These are phyloP conservation scores for Salix purpurea DNA, from an alignment of 345 rosid genomes.

Conservation along the genomic window DNA sequence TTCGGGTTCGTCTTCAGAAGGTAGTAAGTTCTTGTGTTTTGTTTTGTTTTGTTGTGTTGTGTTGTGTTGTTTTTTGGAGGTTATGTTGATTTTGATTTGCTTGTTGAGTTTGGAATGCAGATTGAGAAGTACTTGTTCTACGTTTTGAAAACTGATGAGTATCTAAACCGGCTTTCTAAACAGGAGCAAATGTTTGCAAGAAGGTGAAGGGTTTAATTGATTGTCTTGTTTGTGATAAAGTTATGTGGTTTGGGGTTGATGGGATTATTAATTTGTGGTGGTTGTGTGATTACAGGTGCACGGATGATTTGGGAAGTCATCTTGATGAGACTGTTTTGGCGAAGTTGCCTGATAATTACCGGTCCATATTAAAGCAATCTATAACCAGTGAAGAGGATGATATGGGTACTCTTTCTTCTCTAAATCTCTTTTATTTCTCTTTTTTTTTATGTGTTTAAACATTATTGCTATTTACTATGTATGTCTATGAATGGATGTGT, in stretches of 20 bases:
- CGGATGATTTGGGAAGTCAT: slow-evolving; percentile 18
- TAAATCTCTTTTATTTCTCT: background rate
- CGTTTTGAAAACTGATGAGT: slow-evolving; percentile 46
- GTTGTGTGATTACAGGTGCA: slow-evolving; percentile 37
- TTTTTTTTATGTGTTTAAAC: background rate
- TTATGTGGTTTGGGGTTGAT: background rate
- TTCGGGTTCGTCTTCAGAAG: slow-evolving; percentile 81
- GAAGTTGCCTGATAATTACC: slow-evolving; percentile 76
- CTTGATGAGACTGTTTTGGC: slow-evolving; percentile 49
- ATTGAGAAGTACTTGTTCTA: slow-evolving; percentile 76
- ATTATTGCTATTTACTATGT: background rate
- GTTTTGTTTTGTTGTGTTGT: background rate
- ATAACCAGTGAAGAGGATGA: slow-evolving; percentile 72
- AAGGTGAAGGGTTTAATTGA: slow-evolving; percentile 37
- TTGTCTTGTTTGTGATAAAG: background rate
- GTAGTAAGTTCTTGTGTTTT: slow-evolving; percentile 23
- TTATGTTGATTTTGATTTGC: background rate
- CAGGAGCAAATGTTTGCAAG: slow-evolving; percentile 57
- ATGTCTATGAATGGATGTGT: background rate
- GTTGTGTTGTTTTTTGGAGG: background rate
- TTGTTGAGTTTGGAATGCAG: slow-evolving; percentile 25
- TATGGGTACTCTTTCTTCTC: slow-evolving; percentile 51
- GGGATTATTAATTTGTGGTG: background rate
- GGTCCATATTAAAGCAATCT: slow-evolving; percentile 65
- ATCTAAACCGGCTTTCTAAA: slow-evolving; percentile 48